Conservation (phyloP, 2,329 filamentous ascomycete species). For the Colletotrichum falcatum region DNA sequence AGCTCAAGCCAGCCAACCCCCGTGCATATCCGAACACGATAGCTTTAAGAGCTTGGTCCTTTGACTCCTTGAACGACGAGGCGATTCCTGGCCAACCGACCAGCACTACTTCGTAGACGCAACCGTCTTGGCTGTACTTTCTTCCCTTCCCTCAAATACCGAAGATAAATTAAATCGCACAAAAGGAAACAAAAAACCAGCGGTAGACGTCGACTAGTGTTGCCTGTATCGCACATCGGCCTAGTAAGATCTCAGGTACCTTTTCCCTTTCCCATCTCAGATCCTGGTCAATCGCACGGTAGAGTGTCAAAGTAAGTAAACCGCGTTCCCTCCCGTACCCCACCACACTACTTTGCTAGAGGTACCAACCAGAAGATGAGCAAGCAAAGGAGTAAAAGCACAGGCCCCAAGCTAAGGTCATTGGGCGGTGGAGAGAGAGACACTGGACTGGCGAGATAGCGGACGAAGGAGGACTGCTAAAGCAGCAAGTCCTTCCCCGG, state of each 20-base stretch:
- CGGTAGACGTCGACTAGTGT: constrained; percentile 10
- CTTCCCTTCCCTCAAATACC: constrained; percentile 14
- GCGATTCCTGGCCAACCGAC: background rate
- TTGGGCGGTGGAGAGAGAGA: background rate
- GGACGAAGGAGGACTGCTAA: constrained; percentile 18
- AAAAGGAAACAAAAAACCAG: no score
- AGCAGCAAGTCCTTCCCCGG: constrained; percentile 33
- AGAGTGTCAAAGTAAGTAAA: constrained; percentile 15
- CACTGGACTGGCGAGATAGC: constrained; percentile 21
- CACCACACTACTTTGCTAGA: constrained; percentile 37
- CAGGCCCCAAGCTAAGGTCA: background rate
- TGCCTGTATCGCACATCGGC: background rate
- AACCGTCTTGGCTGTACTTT: background rate
- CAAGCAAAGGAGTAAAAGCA: constrained; percentile 28
- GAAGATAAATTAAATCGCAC: background rate
- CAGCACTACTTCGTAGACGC: no score
- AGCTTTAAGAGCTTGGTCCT: background rate
- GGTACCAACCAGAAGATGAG: constrained; percentile 4
- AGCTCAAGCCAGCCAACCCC: no score
- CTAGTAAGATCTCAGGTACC: constrained; percentile 28
- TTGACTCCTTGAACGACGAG: background rate
- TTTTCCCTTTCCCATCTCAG: background rate
- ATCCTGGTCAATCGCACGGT: constrained; percentile 1
- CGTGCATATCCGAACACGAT: background rate
- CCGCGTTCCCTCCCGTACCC: constrained; percentile 36